Evolutionary conservation across 306 rosid genomes (phyloP), one percentile per base, ranked within the genome.

Genomic region (Malus sylvestris): DNA sequence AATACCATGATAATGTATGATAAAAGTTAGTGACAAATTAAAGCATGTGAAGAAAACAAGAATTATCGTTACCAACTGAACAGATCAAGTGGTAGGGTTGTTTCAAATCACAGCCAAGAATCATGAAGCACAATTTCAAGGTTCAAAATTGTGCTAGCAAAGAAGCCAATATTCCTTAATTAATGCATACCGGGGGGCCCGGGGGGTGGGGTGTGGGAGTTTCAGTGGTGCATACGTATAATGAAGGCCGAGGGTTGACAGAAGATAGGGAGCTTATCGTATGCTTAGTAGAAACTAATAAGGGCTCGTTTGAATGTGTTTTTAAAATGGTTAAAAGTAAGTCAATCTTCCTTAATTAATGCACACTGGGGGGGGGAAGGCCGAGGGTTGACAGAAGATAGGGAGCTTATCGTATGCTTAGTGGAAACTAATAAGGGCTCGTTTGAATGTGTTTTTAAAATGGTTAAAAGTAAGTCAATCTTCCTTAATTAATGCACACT

Each of bases 191-290:
- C 27, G 27, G 27, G 27, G 27, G 27, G 27, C 27, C 27, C 27
- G 27, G 27, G 27, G 27, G 27, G 27, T 27, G 27, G 27, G 27
- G 27, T 27, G 27, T 27, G 27, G 27, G 32, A 30, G 32, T 30
- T 30, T 16, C 53, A 71, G 1, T 33, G 44, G 55, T 22, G 57
- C 51, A 12, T 12, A 4, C 32, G 4, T 35, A 23, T 49, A 53
- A 18, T 30, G 14, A 59, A 64, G 29, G 77, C 22, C 2, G 25
- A 35, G 63, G 42, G 29, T 53, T 80, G 83, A 80, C 83, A 80
- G 83, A 80, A 80, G 83, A 80, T 65, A 80, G 83, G 25, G 83
- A 80, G 83, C 83, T 67, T 22, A 70, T 11, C 33, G 46, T 44
- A 51, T 30, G 68, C 4, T 63, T 8, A 8, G 1, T 13, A 14